phyloP scores from a whole-genome alignment of 345 rosid genomes.

The Syzygium grande region DNA sequence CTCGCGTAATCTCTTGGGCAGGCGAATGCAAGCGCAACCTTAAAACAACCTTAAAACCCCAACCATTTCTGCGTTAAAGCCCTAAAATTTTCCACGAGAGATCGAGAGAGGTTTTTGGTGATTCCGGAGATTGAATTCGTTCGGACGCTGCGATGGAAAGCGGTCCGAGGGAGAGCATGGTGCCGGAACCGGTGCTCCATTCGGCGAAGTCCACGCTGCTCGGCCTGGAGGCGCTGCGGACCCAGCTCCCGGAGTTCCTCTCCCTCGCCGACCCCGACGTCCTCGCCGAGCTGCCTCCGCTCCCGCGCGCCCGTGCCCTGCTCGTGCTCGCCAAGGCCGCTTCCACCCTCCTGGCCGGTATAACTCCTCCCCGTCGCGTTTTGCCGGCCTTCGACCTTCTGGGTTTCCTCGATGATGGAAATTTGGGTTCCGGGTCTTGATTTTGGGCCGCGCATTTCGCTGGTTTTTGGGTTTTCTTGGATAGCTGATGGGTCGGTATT shows the following conservation, averaged over 20 bases:
- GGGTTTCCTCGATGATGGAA: background rate
- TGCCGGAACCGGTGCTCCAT: constrained; percentile 60
- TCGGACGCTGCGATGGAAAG: constrained; percentile 24
- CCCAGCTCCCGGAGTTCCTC: constrained; percentile 48
- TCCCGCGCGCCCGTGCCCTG: constrained; percentile 60
- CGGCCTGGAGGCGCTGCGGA: constrained; percentile 31
- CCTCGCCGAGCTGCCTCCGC: constrained; percentile 57
- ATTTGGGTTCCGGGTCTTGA: background rate
- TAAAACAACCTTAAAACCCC: background rate
- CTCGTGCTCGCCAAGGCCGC: constrained; percentile 64
- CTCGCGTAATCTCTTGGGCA: background rate
- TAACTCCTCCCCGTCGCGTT: background rate
- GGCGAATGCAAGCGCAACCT: background rate
- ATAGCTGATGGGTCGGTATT: background rate
- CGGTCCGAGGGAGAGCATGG: constrained; percentile 19
- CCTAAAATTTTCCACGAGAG: background rate
- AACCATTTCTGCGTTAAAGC: background rate
- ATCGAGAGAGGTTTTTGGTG: background rate
- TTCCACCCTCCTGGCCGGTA: constrained; percentile 54
- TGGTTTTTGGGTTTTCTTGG: background rate
- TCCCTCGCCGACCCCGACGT: constrained; percentile 51
- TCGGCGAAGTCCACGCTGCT: constrained; percentile 49
- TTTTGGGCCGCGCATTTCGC: background rate
- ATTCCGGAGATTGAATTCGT: background rate
- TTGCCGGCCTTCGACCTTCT: background rate